These are phyloP conservation scores for Speleostelium caveatum DNA, from an alignment of 78 protist genomes.

Conservation along the genomic window DNA sequence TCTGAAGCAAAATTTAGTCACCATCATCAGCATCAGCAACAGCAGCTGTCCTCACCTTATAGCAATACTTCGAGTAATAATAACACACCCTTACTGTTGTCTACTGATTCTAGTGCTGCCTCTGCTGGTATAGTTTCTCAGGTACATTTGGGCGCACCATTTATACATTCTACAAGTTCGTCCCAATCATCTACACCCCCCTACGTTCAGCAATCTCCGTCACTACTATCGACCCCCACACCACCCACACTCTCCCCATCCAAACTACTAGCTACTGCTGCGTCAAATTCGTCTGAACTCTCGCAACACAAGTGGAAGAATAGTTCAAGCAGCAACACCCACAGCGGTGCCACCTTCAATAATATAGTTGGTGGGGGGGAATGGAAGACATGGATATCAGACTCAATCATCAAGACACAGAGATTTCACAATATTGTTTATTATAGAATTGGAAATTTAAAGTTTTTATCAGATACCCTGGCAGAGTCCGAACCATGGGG, in stretches of 20 bases:
- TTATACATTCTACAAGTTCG: too few relatives aligned
- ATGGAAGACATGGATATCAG: slow-evolving; percentile 51
- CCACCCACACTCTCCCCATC: background rate
- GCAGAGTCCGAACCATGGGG: slow-evolving; percentile 70
- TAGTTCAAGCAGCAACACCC: background rate
- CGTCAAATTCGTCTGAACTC: background rate
- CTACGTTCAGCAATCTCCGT: too few relatives aligned
- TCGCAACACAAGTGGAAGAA: background rate
- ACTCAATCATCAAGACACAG: background rate
- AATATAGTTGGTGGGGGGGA: background rate
- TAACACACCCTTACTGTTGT: too few relatives aligned
- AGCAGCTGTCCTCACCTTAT: background rate
- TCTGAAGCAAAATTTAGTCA: too few relatives aligned
- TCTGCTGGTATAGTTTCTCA: too few relatives aligned
- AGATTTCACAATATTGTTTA: slow-evolving; percentile 61
- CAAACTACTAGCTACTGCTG: background rate
- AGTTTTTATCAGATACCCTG: slow-evolving; percentile 32
- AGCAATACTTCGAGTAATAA: background rate
- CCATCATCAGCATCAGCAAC: too few relatives aligned
- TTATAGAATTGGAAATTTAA: slow-evolving; percentile 53
- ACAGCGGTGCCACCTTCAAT: background rate
- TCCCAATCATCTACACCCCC: too few relatives aligned
- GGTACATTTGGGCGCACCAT: too few relatives aligned
- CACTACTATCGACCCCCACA: background rate
- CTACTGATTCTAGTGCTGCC: too few relatives aligned